Evolutionary conservation across 352 stramenopile genomes (phyloP).

Genomic region (Globisporangium megalacanthum): DNA sequence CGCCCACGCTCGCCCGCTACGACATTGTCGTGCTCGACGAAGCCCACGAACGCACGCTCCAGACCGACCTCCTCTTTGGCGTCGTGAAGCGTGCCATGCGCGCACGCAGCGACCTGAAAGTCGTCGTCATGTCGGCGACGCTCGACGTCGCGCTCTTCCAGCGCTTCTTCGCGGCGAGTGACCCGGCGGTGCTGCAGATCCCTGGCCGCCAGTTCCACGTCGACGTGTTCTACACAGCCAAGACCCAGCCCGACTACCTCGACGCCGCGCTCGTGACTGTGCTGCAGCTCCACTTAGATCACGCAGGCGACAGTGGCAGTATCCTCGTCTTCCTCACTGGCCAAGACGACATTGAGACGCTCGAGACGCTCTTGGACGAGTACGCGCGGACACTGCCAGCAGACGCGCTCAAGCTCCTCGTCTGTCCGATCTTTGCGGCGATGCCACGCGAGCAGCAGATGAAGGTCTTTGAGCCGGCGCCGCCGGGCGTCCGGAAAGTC

Average conservation of each 20-base stretch:
- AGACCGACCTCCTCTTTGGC: slow-evolving; percentile 89
- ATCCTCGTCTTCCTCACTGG: slow-evolving; percentile 95
- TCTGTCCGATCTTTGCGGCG: slow-evolving; percentile 95
- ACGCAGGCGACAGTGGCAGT: slow-evolving; percentile 72
- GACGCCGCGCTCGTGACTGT: slow-evolving; percentile 84
- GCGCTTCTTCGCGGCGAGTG: slow-evolving; percentile 90
- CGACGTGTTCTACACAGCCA: slow-evolving; percentile 87
- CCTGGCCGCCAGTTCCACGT: slow-evolving; percentile 87
- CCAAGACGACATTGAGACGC: slow-evolving; percentile 95
- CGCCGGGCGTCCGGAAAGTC: slow-evolving; percentile 84
- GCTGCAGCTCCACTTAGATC: slow-evolving; percentile 88
- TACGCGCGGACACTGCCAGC: slow-evolving; percentile 68
- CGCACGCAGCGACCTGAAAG: slow-evolving; percentile 83
- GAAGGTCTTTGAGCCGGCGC: slow-evolving; percentile 88
- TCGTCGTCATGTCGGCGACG: slow-evolving; percentile 98
- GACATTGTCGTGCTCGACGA: slow-evolving; percentile 86
- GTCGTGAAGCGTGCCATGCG: slow-evolving; percentile 84
- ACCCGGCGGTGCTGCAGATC: slow-evolving; percentile 80
- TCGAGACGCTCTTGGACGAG: slow-evolving; percentile 81
- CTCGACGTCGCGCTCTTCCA: slow-evolving; percentile 93
- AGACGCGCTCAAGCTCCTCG: slow-evolving; percentile 67
- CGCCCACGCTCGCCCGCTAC: slow-evolving; percentile 67
- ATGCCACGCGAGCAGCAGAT: slow-evolving; percentile 95
- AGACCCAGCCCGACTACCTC: slow-evolving; percentile 86
- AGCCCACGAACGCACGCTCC: slow-evolving; percentile 78